Conservation (phyloP, 169 alveolate species). For the Plasmodium fragile region DNA sequence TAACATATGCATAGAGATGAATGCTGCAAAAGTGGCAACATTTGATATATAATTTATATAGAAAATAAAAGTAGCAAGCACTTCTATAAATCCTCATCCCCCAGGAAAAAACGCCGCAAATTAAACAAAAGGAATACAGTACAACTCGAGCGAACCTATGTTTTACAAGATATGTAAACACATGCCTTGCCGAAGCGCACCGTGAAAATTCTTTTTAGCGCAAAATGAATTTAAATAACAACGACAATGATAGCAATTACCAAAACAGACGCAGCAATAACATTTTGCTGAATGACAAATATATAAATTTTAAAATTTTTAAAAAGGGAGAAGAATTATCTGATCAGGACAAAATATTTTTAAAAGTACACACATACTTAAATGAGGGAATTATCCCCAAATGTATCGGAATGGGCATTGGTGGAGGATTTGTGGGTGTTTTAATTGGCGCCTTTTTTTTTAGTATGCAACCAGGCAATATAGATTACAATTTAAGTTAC, state of each 20-base stretch:
- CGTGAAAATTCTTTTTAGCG: neutral
- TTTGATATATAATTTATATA: neutral
- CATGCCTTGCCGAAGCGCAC: neutral
- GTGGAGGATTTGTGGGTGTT: conserved; percentile 69
- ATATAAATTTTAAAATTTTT: conserved; percentile 61
- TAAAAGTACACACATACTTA: conserved; percentile 58
- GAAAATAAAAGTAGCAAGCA: neutral
- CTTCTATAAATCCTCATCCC: neutral
- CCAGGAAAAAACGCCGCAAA: neutral
- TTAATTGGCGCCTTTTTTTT: conserved; percentile 57
- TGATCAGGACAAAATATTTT: conserved; percentile 49
- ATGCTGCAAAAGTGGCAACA: neutral
- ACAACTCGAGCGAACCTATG: neutral
- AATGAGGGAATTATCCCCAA: conserved; percentile 69
- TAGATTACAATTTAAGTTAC: conserved; percentile 63
- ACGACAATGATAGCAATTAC: conserved; percentile 15
- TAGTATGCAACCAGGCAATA: conserved; percentile 66
- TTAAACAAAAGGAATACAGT: neutral
- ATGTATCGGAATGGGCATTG: conserved; percentile 72
- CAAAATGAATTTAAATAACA: conserved; percentile 51
- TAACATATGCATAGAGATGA: neutral
- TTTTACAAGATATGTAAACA: neutral
- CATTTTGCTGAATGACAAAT: conserved; percentile 29
- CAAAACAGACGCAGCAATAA: conserved; percentile 24
- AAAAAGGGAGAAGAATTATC: conserved; percentile 71